Base-by-base conservation (phyloP, 2,329 filamentous ascomycete species). In the Pseudogymnoascus sp. region DNA sequence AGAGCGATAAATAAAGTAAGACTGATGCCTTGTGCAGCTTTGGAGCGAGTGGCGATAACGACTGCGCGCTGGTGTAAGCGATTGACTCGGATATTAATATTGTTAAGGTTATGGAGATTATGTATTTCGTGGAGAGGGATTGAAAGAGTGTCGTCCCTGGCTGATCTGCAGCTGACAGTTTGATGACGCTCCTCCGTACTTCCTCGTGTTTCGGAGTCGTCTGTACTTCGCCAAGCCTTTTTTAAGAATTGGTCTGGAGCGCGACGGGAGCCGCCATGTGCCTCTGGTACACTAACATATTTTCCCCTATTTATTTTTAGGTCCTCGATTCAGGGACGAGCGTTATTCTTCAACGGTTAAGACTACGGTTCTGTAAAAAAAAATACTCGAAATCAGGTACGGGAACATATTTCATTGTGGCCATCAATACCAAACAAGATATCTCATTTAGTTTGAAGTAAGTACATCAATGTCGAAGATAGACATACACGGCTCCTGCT, bases 111-210 rank as follows among this genome's bases (percentile, higher is more conserved):
- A 21, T 56, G 29, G n/a, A 56, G 50, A 56, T 56, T 19, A 56
- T 56, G n/a, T 56, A 56, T 56, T 56, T 33, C 26, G 50, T 33
- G 17, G 50, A 19, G 50, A 56, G n/a, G 26, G 50, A 33, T 56
- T 10, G 33, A 56, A 56, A 56, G 26, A 56, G 50, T 56, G 50
- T 56, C 29, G 50, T 56, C 26, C 17, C n/a, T 33, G 9, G 50
- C 50, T 33, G n/a, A 33, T 56, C 50, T 35, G 29, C 50, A 56
- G 50, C 50, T 56, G 50, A 56, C 50, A 56, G 50, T 56, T 56
- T 56, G 50, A 56, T 56, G 50, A 56, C 50, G 50, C 50, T 56
- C 46, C 46, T 13, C 46, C 46, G 46, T 31, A 7, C 26, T 33
- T 13, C 50, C 17, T 56, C 50, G 29, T 56, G 50, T 56, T 56